Evolutionary conservation across 2,329 filamentous ascomycete species (phyloP).

Genomic region (Amphichorda felina): DNA sequence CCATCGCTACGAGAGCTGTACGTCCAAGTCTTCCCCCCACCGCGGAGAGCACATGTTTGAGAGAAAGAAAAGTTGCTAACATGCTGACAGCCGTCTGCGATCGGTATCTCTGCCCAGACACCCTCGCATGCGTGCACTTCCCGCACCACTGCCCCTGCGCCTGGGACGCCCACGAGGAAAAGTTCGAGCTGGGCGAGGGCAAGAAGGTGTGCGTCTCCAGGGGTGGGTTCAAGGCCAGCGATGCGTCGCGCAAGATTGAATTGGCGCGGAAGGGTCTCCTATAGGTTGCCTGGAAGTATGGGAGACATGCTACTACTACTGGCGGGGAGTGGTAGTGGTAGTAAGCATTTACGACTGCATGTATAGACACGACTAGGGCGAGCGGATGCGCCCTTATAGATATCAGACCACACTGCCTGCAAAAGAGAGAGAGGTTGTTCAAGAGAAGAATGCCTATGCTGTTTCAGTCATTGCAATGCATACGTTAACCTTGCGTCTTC

Average conservation of each 20-base stretch:
- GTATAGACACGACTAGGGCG: too few species aligned
- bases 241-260: slow-evolving; percentile 66
- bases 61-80: neutral
- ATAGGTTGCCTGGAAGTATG: slow-evolving; percentile 22
- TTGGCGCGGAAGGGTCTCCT: slow-evolving; percentile 68
- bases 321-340: too few species aligned
- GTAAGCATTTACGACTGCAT: too few species aligned
- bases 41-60: too few species aligned
- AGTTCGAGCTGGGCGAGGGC: slow-evolving; percentile 62
- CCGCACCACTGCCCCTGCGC: slow-evolving; percentile 95
- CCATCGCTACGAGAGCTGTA: slow-evolving; percentile 56
- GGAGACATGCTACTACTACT: too few species aligned
- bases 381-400: too few species aligned
- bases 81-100: slow-evolving; percentile 59
- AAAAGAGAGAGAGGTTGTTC: too few species aligned
- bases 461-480: too few species aligned
- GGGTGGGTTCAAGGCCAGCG: slow-evolving; percentile 61
- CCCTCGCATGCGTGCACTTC: slow-evolving; percentile 88
- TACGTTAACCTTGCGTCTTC: too few species aligned
- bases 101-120: slow-evolving; percentile 90
- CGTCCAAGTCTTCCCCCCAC: slow-evolving; percentile 7
- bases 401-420: too few species aligned
- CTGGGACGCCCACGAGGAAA: slow-evolving; percentile 65
- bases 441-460: too few species aligned
- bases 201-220: slow-evolving; percentile 63